Percentiles rank a stretch among this genome's conserved stretches.
Evolutionary conservation across 2,329 filamentous ascomycete species (phyloP).

Genomic region (Fusarium papillatum): DNA sequence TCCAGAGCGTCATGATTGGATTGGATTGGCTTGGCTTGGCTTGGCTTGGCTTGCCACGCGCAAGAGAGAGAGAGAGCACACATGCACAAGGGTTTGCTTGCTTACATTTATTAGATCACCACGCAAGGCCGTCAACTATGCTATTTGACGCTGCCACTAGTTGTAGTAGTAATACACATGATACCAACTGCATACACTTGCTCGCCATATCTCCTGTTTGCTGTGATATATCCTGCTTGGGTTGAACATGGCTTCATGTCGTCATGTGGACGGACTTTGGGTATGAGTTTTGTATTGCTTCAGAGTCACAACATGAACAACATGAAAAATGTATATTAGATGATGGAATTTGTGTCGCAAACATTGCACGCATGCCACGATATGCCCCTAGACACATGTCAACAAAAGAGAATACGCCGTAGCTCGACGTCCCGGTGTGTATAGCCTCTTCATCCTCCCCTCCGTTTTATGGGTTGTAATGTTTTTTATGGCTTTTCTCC

Average conservation of each 20-base stretch:
- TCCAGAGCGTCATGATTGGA: constrained; percentile 41
- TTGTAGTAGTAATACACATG: constrained; percentile 47
- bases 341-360: constrained; percentile 29
- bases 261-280: not conserved
- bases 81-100: constrained; percentile 23
- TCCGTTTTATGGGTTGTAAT: constrained; percentile 29
- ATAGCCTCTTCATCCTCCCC: constrained; percentile 18
- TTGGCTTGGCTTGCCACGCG: constrained; percentile 25
- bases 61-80: constrained; percentile 24
- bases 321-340: constrained; percentile 41
- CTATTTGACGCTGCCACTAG: constrained; percentile 38
- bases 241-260: not conserved
- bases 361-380: constrained; percentile 26
- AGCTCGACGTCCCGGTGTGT: constrained; percentile 30
- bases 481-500: constrained; percentile 22
- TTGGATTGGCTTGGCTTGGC: constrained; percentile 33
- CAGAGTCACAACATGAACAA: constrained; percentile 14
- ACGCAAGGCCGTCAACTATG: constrained; percentile 34
- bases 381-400: constrained; percentile 22
- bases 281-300: not conserved
- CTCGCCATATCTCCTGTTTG: not conserved
- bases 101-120: constrained; percentile 37
- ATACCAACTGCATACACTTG: constrained; percentile 28
- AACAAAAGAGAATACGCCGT: constrained; percentile 45
- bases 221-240: not conserved